phyloP scores from a whole-genome alignment of 495 filamentous ascomycete genomes.

The Penicillium bovifimosum region DNA sequence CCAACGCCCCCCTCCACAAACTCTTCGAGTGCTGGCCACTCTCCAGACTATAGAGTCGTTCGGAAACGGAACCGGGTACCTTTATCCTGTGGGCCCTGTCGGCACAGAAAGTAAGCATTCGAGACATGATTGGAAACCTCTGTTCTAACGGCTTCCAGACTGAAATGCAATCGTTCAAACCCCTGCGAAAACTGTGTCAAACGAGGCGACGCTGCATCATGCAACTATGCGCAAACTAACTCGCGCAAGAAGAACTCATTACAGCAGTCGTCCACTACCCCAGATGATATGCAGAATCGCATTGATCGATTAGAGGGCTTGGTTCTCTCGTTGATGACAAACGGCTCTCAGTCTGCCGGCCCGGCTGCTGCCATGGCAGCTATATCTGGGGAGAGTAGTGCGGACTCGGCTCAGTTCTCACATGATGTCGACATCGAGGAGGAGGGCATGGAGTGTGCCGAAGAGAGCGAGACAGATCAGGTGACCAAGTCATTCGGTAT shows the following conservation, averaged over 20 bases:
- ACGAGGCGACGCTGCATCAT: conserved; percentile 74
- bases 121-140: conserved; percentile 10
- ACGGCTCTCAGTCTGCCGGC: conserved; percentile 63
- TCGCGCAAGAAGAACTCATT: conserved; percentile 69
- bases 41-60: conserved; percentile 86
- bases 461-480: conserved; percentile 83
- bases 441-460: conserved; percentile 44
- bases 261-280: conserved; percentile 53
- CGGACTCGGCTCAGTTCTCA: conserved; percentile 39
- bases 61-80: conserved; percentile 93
- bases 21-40: conserved; percentile 69
- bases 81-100: conserved; percentile 88
- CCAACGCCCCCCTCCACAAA: conserved; percentile 89
- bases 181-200: conserved; percentile 97
- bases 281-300: conserved; percentile 98
- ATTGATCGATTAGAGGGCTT: conserved; percentile 95
- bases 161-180: conserved; percentile 90
- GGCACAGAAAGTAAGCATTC: conserved; percentile 80
- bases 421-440: conserved; percentile 54
- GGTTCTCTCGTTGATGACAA: conserved; percentile 94
- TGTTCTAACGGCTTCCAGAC: conserved; percentile 44
- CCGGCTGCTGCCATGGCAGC: conserved; percentile 58
- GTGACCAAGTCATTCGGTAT: conserved; percentile 80
- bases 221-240: conserved; percentile 79
- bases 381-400: conserved; percentile 56